Evolutionary conservation across 768 basidiomycete species (phyloP).

Genomic region (Rhodotorula diobovata): DNA sequence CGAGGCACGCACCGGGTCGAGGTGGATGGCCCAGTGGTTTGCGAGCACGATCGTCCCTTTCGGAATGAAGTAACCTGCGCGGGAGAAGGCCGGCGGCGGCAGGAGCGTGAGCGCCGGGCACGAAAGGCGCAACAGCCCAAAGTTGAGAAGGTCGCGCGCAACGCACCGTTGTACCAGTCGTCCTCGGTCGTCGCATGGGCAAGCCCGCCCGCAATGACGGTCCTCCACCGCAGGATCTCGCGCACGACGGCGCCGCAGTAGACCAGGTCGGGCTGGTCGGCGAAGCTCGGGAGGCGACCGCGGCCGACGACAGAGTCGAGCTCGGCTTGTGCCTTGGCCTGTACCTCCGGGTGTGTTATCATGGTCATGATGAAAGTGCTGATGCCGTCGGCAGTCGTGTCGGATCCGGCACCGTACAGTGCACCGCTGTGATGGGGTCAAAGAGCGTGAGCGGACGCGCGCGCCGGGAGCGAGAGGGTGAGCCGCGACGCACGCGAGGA

Average conservation of each 20-base stretch:
- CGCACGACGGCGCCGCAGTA: slow-evolving; percentile 38
- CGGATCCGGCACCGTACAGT: slow-evolving; percentile 16
- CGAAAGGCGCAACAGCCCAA: not conserved
- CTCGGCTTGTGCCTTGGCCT: slow-evolving; percentile 33
- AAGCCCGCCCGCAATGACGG: slow-evolving; percentile 41
- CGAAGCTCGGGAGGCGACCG: slow-evolving; percentile 38
- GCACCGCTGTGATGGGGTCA: not conserved
- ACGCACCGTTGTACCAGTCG: slow-evolving; percentile 28
- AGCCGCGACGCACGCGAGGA: slow-evolving; percentile 39
- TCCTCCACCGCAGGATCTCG: slow-evolving; percentile 42
- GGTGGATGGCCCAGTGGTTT: slow-evolving; percentile 39
- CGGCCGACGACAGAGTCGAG: slow-evolving; percentile 41
- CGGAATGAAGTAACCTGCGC: slow-evolving; percentile 31
- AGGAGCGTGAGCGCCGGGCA: no score
- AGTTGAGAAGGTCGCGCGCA: not conserved
- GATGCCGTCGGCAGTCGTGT: slow-evolving; percentile 29
- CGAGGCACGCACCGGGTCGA: slow-evolving; percentile 20
- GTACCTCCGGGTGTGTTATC: slow-evolving; percentile 16
- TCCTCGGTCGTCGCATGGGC: slow-evolving; percentile 33
- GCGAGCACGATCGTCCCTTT: slow-evolving; percentile 37
- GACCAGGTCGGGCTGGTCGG: slow-evolving; percentile 37
- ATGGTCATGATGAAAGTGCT: slow-evolving; percentile 26
- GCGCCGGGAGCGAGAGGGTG: not conserved
- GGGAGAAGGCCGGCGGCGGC: no score
- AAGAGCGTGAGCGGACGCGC: not conserved